Percentiles rank a stretch among this genome's conserved stretches.
These are phyloP conservation scores for Alopecurus myosuroides DNA, from an alignment of 176 grass and related monocot species.

Conservation along the genomic window DNA sequence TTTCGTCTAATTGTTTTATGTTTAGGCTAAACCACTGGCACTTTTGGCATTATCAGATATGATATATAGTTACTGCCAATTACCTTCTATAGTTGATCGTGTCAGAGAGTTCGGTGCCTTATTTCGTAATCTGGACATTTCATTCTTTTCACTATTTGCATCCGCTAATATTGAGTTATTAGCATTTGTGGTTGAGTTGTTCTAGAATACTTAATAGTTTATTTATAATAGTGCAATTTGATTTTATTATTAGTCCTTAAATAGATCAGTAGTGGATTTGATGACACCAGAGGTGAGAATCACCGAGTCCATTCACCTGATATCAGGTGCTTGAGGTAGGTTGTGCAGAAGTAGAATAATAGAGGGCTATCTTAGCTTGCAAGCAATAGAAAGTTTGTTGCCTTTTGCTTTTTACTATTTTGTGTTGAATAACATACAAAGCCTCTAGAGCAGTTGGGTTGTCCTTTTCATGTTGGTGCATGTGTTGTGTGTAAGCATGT, in stretches of 20 bases:
- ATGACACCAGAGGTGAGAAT: neutral
- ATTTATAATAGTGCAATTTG: neutral
- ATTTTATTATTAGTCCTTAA: neutral
- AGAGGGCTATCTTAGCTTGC: neutral
- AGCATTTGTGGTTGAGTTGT: neutral
- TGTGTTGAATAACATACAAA: neutral
- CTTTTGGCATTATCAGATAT: neutral
- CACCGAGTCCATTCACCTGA: neutral
- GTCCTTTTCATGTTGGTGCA: neutral
- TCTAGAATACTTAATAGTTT: neutral
- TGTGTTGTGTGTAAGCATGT: neutral
- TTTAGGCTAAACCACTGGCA: neutral
- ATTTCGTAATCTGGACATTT: neutral
- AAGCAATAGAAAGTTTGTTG: slow-evolving; percentile 12
- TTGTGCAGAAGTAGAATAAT: slow-evolving; percentile 11
- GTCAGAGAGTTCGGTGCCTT: neutral
- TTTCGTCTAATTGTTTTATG: neutral
- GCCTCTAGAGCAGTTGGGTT: neutral
- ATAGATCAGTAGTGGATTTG: neutral
- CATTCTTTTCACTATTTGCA: neutral
- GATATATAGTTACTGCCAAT: neutral
- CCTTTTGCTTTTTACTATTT: neutral
- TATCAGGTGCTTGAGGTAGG: neutral
- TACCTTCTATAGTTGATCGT: neutral
- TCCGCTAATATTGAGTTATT: neutral